phyloP scores from a whole-genome alignment of 768 basidiomycete genomes.

The Cyathus striatus region DNA sequence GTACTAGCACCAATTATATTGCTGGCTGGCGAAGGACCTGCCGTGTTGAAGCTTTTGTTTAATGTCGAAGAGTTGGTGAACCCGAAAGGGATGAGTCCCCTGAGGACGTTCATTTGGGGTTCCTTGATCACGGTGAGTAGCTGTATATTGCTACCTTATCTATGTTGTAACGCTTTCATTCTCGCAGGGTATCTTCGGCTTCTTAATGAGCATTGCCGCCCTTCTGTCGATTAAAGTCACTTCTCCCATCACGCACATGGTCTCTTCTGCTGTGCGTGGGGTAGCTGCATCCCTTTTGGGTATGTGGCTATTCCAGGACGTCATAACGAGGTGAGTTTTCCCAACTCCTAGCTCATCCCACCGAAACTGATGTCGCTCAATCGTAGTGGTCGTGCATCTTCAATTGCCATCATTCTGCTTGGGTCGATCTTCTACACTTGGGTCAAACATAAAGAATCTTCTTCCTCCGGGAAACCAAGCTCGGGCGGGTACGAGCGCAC shows the following conservation, averaged over 20 bases:
- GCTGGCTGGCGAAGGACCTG: conserved; percentile 70
- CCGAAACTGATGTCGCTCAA: no score
- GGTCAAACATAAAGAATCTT: conserved; percentile 74
- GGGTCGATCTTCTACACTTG: conserved; percentile 88
- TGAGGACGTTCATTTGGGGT: conserved; percentile 72
- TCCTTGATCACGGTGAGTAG: conserved; percentile 80
- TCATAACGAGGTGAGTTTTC: conserved; percentile 66
- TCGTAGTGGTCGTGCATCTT: conserved; percentile 73
- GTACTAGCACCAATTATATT: conserved; percentile 70
- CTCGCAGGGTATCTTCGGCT: conserved; percentile 75
- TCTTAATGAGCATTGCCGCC: conserved; percentile 92
- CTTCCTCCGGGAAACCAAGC: conserved; percentile 22
- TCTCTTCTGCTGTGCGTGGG: conserved; percentile 92
- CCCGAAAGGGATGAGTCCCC: conserved; percentile 36
- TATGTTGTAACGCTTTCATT: not conserved
- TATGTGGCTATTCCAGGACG: conserved; percentile 74
- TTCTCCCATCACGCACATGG: conserved; percentile 96
- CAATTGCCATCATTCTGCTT: conserved; percentile 74
- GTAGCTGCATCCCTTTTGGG: conserved; percentile 87
- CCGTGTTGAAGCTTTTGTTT: conserved; percentile 56
- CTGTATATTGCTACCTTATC: conserved; percentile 16
- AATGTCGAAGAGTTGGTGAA: conserved; percentile 31
- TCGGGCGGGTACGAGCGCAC: conserved; percentile 52
- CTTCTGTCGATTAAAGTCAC: conserved; percentile 95
- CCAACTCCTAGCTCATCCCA: not conserved